Evolutionary conservation across 2,329 filamentous ascomycete genomes (phyloP), one percentile per base, ranked within the genome.

Genomic region (Neophaeococcomyces mojaviensis): DNA sequence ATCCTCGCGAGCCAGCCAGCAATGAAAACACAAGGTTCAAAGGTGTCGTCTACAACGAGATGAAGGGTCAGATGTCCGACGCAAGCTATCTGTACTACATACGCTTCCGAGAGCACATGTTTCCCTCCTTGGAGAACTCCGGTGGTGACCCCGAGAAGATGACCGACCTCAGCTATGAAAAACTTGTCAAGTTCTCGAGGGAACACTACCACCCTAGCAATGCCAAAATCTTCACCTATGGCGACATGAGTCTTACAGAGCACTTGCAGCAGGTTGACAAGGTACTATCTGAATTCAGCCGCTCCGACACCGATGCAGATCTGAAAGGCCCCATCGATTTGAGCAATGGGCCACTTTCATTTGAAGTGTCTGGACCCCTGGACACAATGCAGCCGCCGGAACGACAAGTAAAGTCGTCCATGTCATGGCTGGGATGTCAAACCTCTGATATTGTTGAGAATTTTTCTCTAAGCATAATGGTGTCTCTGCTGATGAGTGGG

Each of bases 1-100:
- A 97, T 62, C 87, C 83, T 1, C 71, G 78, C 41, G 76, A 82
- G 12, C 37, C 49, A 8, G 46, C 54, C 7, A 53, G 55, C 4
- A 50, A 52, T 32, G 64, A 66, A 16, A 67, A 69, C 39, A 63
- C 69, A 35, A 86, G 95, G 1, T 97, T 97, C 74, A 97, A 97
- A 69, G 90, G 90, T 20, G 92, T 97, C 1, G 90, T 97, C 1
- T 97, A 97, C 70, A 98, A 98, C 60, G 92, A 98, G 70, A 98
- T 98, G 92, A 98, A 98, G 69, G 92, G 92, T 0, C 89, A 96
- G 62, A 94, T 97, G 82, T 97, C 92, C 2, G 92, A 98, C 64
- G 88, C 90, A 5, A 88, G 88, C 55, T 98, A 98, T 59, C 72
- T 97, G 1, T 98, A 87, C 71, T 97, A 96, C 64, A 94, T 96